Base-by-base conservation (phyloP, 768 basidiomycete genomes). In the Rossbeevera mucosa region DNA sequence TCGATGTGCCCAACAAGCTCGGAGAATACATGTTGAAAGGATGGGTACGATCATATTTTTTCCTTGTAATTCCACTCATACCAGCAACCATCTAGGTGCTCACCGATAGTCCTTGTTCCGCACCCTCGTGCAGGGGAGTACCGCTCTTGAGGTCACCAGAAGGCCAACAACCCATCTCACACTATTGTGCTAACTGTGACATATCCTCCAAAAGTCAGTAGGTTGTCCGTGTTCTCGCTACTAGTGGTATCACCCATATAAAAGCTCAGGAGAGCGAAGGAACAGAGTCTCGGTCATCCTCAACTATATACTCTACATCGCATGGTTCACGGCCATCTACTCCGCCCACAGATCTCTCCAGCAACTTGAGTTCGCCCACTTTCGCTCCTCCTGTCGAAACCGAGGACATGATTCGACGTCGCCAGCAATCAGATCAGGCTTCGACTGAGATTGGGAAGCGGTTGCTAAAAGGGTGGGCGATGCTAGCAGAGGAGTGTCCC, bases 401-500 rank as follows among this genome's bases (percentile, higher is more conserved):
- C 1, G 83, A 82, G 57, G 81, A 84, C 57, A 77, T 75, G 21
- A 71, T 82, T 21, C 80, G 80, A 30, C 79, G 91, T 26, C 81
- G 91, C 48, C 82, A 84, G 53, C 91, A 93, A 66, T 90, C 88
- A 2, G 91, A 94, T 64, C 71, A 68, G 36, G 91, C 92, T 14
- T 89, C 90, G 3, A 70, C 82, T 47, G 86, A 87, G 62, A 88
- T 94, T 26, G 92, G 88, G 41, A 84, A 80, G 56, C 79, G 82
- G 22, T 73, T 94, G 53, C 70, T 94, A 43, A 83, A 81, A 60
- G 91, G 88, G 36, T 94, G 89, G 88, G 82, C 91, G 0, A 89
- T 94, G 87, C 75, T 94, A n/a, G 88, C 78, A 21, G 89, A 93
- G 31, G 89, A 91, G 70, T 94, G 92, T 62, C 80, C 82, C 0